A percentile compares a stretch with the other conserved stretches of the same genome.
phyloP scores from a whole-genome alignment of 257 asterid genomes.

The Lithospermum erythrorhizon region DNA sequence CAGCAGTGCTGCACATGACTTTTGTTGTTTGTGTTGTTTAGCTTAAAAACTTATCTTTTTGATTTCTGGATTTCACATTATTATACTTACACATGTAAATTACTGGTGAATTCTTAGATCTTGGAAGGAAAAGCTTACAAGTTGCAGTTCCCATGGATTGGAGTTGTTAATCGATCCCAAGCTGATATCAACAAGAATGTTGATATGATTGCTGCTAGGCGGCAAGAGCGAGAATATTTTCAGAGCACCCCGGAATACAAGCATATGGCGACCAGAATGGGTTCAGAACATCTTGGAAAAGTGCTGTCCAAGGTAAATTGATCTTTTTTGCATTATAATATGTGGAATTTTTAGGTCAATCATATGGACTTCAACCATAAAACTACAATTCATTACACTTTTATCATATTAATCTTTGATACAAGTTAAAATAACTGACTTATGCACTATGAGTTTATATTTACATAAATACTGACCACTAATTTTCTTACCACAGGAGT shows the following conservation, averaged over 20 bases:
- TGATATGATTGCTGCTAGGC: conserved; percentile 85
- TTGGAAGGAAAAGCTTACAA: conserved; percentile 64
- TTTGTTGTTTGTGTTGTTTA: background rate
- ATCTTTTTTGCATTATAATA: background rate
- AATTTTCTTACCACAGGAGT: background rate
- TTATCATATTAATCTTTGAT: too few species aligned
- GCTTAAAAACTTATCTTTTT: background rate
- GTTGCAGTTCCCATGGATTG: conserved; percentile 84
- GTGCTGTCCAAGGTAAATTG: conserved; percentile 48
- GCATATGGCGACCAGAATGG: conserved; percentile 59
- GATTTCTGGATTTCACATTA: background rate
- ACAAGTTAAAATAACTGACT: too few species aligned
- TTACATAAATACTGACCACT: background rate
- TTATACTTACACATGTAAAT: background rate
- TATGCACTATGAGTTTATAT: too few species aligned
- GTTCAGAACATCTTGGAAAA: conserved; percentile 78
- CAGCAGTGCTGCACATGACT: too few species aligned
- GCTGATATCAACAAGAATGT: conserved; percentile 65
- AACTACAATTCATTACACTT: too few species aligned
- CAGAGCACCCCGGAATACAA: conserved; percentile 47
- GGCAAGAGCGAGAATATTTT: conserved; percentile 61
- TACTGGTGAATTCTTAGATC: conserved; percentile 25
- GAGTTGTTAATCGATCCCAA: conserved; percentile 84
- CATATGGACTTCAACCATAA: background rate
- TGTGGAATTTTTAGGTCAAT: background rate